A percentile compares a stretch with the other conserved stretches of the same genome.
Evolutionary conservation across 176 grass and related monocot genomes (phyloP).

Genomic region (Triticum timopheevii): DNA sequence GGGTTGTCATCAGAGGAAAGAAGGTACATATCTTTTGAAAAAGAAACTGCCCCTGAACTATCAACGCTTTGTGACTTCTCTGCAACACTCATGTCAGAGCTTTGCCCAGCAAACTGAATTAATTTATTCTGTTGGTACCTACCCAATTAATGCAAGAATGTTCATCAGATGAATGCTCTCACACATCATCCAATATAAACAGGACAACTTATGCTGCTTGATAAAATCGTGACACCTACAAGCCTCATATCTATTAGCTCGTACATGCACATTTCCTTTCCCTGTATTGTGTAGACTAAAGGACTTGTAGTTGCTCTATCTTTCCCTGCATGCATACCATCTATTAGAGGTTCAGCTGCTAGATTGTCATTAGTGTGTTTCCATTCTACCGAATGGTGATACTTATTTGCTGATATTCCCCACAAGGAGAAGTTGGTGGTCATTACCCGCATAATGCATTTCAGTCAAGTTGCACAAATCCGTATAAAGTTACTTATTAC

Average conservation of each 20-base stretch:
- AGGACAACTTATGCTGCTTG: not conserved
- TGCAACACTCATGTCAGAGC: not conserved
- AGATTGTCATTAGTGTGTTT: not conserved
- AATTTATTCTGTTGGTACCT: not conserved
- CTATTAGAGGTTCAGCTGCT: not conserved
- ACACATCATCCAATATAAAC: not conserved
- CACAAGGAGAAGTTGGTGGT: not conserved
- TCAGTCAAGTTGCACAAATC: not conserved
- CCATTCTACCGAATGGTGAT: not conserved
- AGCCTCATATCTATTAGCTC: not conserved
- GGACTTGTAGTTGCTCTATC: not conserved
- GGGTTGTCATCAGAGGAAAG: conserved; percentile 79
- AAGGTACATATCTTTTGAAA: conserved; percentile 47
- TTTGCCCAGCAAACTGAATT: not conserved
- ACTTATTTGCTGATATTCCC: not conserved
- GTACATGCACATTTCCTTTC: not conserved
- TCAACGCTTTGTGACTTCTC: not conserved
- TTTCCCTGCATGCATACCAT: not conserved
- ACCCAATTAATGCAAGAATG: not conserved
- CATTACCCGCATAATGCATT: not conserved
- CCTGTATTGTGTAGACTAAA: not conserved
- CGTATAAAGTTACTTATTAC: not conserved
- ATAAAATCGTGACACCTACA: not conserved
- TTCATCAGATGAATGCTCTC: not conserved
- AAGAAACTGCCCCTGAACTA: not conserved